Evolutionary conservation across 1,284 basidiomycete genomes (phyloP).

Genomic region (Cutaneotrichosporon cutaneum): DNA sequence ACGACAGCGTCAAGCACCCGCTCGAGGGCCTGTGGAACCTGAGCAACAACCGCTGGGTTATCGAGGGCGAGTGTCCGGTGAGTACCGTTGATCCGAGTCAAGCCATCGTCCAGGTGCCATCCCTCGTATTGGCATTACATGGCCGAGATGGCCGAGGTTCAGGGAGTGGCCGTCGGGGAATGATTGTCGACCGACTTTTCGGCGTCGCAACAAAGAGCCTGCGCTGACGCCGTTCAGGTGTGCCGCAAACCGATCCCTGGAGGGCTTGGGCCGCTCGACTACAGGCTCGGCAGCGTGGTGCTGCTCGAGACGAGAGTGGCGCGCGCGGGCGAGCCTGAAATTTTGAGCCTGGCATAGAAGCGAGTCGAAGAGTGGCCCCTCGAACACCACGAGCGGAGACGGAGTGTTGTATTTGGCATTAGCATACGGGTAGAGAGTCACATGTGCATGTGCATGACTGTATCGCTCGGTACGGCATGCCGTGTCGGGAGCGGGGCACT

Average conservation of each 20-base stretch:
- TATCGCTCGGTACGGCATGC: neutral
- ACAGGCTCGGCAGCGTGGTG: slow-evolving; percentile 32
- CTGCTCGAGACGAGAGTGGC: slow-evolving; percentile 25
- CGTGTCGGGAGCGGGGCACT: neutral
- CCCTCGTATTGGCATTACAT: neutral
- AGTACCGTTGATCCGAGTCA: slow-evolving; percentile 20
- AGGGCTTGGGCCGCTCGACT: slow-evolving; percentile 32
- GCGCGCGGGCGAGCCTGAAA: slow-evolving; percentile 9
- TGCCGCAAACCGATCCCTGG: slow-evolving; percentile 39
- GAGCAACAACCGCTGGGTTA: slow-evolving; percentile 27
- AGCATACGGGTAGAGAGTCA: neutral
- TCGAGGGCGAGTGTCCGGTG: slow-evolving; percentile 52
- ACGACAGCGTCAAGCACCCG: slow-evolving; percentile 28
- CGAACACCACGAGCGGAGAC: neutral
- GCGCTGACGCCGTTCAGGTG: slow-evolving; percentile 27
- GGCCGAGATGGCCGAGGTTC: slow-evolving; percentile 8
- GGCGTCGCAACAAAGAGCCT: neutral
- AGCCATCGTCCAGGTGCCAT: neutral
- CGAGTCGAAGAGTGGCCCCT: neutral
- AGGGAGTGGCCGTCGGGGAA: neutral
- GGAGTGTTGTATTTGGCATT: neutral
- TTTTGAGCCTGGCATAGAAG: neutral
- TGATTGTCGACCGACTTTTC: neutral
- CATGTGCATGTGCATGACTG: neutral
- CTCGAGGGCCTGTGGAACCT: slow-evolving; percentile 44